phyloP scores from a whole-genome alignment of 768 basidiomycete species.

The Podaxis mareebaensis region DNA sequence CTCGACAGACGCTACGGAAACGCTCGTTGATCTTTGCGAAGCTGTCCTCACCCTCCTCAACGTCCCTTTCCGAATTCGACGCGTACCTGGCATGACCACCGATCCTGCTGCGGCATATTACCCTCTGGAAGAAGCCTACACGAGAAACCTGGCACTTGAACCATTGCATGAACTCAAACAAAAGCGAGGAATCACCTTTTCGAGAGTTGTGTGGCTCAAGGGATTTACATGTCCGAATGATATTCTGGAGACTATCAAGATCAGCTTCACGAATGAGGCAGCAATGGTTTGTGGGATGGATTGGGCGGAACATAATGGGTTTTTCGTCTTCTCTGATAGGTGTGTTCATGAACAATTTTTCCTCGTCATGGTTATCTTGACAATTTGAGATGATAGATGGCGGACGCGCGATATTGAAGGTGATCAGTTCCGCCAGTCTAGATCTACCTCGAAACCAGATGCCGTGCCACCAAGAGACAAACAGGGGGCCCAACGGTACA shows the following conservation, averaged over 20 bases:
- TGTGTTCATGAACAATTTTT: slow-evolving; percentile 32
- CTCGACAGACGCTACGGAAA: slow-evolving; percentile 93
- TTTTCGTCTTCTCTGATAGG: slow-evolving; percentile 98
- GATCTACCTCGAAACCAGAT: slow-evolving; percentile 87
- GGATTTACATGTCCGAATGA: slow-evolving; percentile 99
- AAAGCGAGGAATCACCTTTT: slow-evolving; percentile 79
- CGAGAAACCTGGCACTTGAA: slow-evolving; percentile 89
- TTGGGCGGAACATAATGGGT: slow-evolving; percentile 97
- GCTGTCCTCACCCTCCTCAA: slow-evolving; percentile 92
- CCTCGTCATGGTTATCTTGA: slow-evolving; percentile 1
- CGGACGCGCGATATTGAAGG: slow-evolving; percentile 97
- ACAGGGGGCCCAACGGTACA: slow-evolving; percentile 79
- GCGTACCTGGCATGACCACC: slow-evolving; percentile 91
- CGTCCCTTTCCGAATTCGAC: slow-evolving; percentile 88
- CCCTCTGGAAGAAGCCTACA: slow-evolving; percentile 92
- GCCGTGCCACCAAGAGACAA: slow-evolving; percentile 91
- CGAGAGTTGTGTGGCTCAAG: slow-evolving; percentile 95
- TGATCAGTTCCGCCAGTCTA: slow-evolving; percentile 96
- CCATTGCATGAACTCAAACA: slow-evolving; percentile 82
- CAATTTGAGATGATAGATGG: slow-evolving; percentile 59
- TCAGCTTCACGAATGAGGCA: slow-evolving; percentile 87
- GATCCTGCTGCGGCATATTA: slow-evolving; percentile 91
- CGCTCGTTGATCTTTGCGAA: slow-evolving; percentile 92
- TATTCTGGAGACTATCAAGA: slow-evolving; percentile 92
- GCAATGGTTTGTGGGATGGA: slow-evolving; percentile 99